Conservation (phyloP, 2,329 filamentous ascomycete genomes). For the Cordyceps tenuipes region DNA sequence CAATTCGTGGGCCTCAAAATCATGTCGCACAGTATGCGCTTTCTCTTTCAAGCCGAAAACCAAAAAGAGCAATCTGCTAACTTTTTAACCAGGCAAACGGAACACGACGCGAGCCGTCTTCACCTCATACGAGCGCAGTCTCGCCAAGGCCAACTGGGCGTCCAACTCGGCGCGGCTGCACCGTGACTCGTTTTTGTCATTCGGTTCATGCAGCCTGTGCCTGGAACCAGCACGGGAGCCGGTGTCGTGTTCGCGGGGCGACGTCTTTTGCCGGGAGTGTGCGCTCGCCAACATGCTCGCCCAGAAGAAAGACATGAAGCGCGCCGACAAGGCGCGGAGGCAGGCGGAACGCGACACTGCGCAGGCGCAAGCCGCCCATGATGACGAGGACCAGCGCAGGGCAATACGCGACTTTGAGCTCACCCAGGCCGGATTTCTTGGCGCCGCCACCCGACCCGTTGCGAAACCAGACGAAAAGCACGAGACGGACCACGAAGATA, state of each 20-base stretch:
- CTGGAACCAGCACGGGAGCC: conserved; percentile 73
- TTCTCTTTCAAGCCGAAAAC: neutral
- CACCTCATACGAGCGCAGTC: conserved; percentile 79
- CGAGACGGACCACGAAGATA: neutral
- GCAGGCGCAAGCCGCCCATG: conserved; percentile 50
- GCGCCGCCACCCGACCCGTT: conserved; percentile 16
- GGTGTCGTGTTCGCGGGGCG: conserved; percentile 74
- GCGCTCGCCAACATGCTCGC: conserved; percentile 83
- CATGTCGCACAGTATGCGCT: conserved; percentile 38
- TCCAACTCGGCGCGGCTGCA: conserved; percentile 74
- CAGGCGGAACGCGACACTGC: conserved; percentile 52
- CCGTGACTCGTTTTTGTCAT: conserved; percentile 86
- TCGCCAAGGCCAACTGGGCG: conserved; percentile 76
- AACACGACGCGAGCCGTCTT: conserved; percentile 92
- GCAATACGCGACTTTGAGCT: conserved; percentile 78
- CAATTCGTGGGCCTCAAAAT: conserved; percentile 5
- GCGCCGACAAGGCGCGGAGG: conserved; percentile 60
- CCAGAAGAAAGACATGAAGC: conserved; percentile 85
- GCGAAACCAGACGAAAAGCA: conserved; percentile 28
- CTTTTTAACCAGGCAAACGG: conserved; percentile 53
- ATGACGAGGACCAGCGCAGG: conserved; percentile 61
- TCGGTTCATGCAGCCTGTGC: conserved; percentile 82
- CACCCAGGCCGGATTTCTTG: conserved; percentile 65
- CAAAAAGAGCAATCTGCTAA: conserved; percentile 2
- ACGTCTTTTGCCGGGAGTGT: conserved; percentile 94